These are phyloP conservation scores for Ophiognomonia clavigignenti-juglandacearum DNA, from an alignment of 2,329 filamentous ascomycete genomes.

Conservation along the genomic window DNA sequence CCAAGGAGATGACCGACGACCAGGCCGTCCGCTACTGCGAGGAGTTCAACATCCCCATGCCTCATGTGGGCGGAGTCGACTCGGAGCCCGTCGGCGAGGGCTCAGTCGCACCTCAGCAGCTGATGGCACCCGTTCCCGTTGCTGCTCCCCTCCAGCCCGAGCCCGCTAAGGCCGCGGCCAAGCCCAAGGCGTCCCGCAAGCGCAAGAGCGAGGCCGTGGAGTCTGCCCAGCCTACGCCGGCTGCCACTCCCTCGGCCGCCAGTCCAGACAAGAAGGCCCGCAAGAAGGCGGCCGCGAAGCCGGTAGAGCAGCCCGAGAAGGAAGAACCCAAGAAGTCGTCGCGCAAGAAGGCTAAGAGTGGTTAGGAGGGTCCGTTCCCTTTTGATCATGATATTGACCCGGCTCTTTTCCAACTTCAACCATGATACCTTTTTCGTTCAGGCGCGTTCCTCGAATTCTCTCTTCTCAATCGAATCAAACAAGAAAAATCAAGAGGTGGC, in stretches of 20 bases:
- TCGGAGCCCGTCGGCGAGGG: slow-evolving; percentile 43
- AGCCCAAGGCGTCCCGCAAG: slow-evolving; percentile 47
- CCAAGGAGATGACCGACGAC: slow-evolving; percentile 57
- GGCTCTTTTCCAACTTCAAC: slow-evolving; percentile 24
- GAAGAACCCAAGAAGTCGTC: slow-evolving; percentile 58
- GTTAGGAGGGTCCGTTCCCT: slow-evolving; percentile 25
- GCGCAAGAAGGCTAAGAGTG: slow-evolving; percentile 51
- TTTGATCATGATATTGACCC: slow-evolving; percentile 26
- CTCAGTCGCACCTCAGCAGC: slow-evolving; percentile 55
- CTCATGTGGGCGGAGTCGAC: slow-evolving; percentile 41
- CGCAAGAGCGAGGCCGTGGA: slow-evolving; percentile 47
- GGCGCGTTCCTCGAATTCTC: slow-evolving; percentile 12
- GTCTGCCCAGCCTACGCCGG: slow-evolving; percentile 31
- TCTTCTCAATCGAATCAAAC: slow-evolving; percentile 2
- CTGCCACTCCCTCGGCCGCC: slow-evolving; percentile 29
- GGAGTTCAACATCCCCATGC: slow-evolving; percentile 49
- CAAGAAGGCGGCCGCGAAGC: slow-evolving; percentile 49
- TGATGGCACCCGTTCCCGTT: slow-evolving; percentile 38
- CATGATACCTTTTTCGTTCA: slow-evolving; percentile 25
- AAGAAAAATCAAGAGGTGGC: neutral
- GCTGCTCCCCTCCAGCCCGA: slow-evolving; percentile 36
- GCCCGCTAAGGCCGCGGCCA: slow-evolving; percentile 49
- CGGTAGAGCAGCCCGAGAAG: slow-evolving; percentile 42
- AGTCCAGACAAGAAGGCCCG: slow-evolving; percentile 63
- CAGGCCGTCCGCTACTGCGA: slow-evolving; percentile 59